Base-by-base conservation (phyloP, 2,329 filamentous ascomycete genomes). In the Cytospora schulzeri region DNA sequence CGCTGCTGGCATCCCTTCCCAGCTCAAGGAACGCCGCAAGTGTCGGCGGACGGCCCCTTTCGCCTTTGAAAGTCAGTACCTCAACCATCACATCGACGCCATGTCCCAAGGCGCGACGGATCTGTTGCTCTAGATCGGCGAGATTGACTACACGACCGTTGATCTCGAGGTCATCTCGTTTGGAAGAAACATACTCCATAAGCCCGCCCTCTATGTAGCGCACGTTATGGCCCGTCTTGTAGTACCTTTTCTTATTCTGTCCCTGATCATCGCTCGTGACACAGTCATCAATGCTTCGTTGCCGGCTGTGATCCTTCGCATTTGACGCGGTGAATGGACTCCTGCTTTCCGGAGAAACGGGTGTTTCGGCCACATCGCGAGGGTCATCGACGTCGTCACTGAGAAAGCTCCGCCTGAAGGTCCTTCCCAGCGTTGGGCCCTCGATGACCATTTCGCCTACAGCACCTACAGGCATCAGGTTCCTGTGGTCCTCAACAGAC, bases 161-260 rank as follows among this genome's bases (percentile, higher is more conserved):
- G 12, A 79, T 71, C 2, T 77, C 71, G 3, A 77, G 69, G 4
- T 81, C 78, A 15, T 82, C 81, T 0, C 76, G 73, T 31, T 77
- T 76, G 51, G 75, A 78, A 0, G 77, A 77, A 33, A 84, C 74
- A 65, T 84, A 81, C 60, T 83, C 79, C 38, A 85, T 76, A 64
- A 79, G 73, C 0, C 82, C 83, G 1, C 77, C 74, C 45, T 83
- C 80, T 17, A 79, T 76, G 65, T 83, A 82, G 2, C 82, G 78
- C 1, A 81, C 83, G 0, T 77, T 76, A 66, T 85, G 81, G 0
- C 82, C 81, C 0, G 83, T 85, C 71, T 82, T 83, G 59, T 84
- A 75, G 59, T 80, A 79, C 1, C 78, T 71, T 8, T 72, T 73
- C 68, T 74, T 72, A 53, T 68, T 73, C 15, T 63, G 71, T 26